Evolutionary conservation across 331 rosid genomes (phyloP).

Genomic region (Malus hybrid): DNA sequence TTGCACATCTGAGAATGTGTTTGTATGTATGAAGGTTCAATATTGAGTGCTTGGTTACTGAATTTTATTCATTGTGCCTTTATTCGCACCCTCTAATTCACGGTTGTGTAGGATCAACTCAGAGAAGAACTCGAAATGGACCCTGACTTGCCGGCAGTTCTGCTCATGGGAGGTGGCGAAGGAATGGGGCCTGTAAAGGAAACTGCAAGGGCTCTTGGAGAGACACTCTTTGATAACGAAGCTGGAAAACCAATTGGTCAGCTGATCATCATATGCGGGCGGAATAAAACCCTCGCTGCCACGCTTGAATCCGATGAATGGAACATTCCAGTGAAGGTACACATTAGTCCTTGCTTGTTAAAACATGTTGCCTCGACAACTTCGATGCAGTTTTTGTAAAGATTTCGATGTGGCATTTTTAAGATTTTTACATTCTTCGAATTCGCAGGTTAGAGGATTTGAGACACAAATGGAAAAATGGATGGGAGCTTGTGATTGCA

Average conservation of each 20-base stretch:
- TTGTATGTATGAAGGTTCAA: too few relatives aligned
- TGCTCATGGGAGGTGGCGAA: slow-evolving; percentile 98
- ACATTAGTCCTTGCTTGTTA: slow-evolving; percentile 1
- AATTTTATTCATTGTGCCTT: not conserved
- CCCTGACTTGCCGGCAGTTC: slow-evolving; percentile 74
- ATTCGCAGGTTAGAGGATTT: slow-evolving; percentile 71
- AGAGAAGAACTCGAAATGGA: slow-evolving; percentile 83
- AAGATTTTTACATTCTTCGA: not conserved
- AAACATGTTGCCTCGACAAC: not conserved
- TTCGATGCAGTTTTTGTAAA: not conserved
- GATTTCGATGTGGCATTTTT: not conserved
- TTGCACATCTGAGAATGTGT: not conserved
- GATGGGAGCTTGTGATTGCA: slow-evolving; percentile 99
- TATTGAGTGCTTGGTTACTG: not conserved
- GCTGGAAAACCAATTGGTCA: slow-evolving; percentile 71
- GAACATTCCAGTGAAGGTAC: slow-evolving; percentile 81
- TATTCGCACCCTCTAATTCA: not conserved
- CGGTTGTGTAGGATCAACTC: slow-evolving; percentile 46
- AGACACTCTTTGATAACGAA: slow-evolving; percentile 56
- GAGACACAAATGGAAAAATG: slow-evolving; percentile 87
- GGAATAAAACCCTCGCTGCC: slow-evolving; percentile 55
- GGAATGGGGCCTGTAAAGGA: slow-evolving; percentile 99
- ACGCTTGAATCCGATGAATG: slow-evolving; percentile 59
- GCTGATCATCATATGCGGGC: slow-evolving; percentile 73
- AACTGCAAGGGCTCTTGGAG: slow-evolving; percentile 82